phyloP scores from a whole-genome alignment of 225 moss, liverwort and hornwort species.

The Anthoceros angustus region DNA sequence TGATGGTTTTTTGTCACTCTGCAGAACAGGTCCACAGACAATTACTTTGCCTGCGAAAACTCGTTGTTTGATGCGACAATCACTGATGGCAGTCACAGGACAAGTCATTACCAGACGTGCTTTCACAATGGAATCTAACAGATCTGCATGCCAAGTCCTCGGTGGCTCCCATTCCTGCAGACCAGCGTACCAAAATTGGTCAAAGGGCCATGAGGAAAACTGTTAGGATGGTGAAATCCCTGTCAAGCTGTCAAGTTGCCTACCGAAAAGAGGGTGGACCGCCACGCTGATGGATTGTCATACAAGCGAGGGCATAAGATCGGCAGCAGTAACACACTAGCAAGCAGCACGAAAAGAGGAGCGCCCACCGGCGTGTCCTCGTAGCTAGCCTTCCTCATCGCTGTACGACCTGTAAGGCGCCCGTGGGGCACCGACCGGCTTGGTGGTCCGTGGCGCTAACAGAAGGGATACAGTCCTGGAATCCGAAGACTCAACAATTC shows the following conservation, averaged over 20 bases:
- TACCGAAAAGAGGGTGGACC: slow-evolving; percentile 2
- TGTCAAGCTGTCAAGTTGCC: no score
- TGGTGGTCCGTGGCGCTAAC: no score
- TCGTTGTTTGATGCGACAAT: not conserved
- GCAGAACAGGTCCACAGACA: slow-evolving; percentile 6
- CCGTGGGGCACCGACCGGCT: no score
- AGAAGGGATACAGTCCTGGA: no score
- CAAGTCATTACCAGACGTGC: slow-evolving; percentile 28
- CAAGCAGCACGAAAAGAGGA: not conserved
- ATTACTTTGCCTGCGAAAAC: not conserved
- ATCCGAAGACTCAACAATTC: no score
- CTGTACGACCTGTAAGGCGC: not conserved
- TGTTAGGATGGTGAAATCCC: no score
- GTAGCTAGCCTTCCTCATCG: not conserved
- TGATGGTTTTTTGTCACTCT: slow-evolving; percentile 48
- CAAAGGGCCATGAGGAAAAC: not conserved
- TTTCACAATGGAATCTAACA: slow-evolving; percentile 26
- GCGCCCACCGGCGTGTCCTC: not conserved
- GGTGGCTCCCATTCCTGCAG: slow-evolving; percentile 57
- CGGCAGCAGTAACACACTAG: not conserved
- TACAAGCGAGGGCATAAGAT: not conserved
- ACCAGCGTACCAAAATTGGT: not conserved
- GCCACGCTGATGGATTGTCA: not conserved
- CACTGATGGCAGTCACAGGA: not conserved
- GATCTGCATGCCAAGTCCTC: slow-evolving; percentile 31